Evolutionary conservation across 345 rosid species (phyloP), one percentile per base, ranked within the genome.

Genomic region (Sapria himalayana): DNA sequence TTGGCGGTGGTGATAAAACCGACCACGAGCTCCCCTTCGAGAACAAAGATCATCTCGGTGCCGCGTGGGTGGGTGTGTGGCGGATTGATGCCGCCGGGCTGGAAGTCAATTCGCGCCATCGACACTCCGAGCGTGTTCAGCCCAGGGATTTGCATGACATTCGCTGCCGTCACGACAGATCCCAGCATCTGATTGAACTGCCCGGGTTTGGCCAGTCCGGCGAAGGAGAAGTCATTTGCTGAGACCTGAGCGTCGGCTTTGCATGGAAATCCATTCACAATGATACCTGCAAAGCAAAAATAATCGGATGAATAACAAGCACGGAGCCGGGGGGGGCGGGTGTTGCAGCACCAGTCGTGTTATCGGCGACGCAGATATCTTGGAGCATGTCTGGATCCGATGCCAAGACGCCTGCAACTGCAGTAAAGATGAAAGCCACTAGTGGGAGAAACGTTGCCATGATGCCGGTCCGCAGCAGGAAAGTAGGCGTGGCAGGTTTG

Each of bases 381-480:
- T 77, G 86, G 39, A 73, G 81, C 48, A 51, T 48, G 46, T 77
- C 86, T 4, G 86, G 72, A 41, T 77, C 81, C 13, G 55, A 62
- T 7, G 73, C 75, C 19, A 38, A 24, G 14, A 50, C 41, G 36
- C 50, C 46, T 2, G 52, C 35, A 19, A 73, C n/a, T 16, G 50
- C 35, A 6, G 45, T 22, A 22, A 55, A 45, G 20, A 43, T 9
- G 24, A 51, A 1, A 16, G 37, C 23, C 23, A 67, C 43, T 0
- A 66, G n/a, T 19, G 57, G 10, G 29, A 12, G 22, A 39, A 18
- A 21, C 46, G 33, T 21, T 20, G 15, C n/a, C n/a, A n/a, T n/a
- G n/a, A n/a, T n/a, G n/a, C n/a, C n/a, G n/a, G n/a, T n/a, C n/a
- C n/a, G n/a, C n/a, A n/a, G n/a, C n/a, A n/a, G n/a, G n/a, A n/a